These are phyloP conservation scores for Nemania sp. DNA, from an alignment of 2,329 filamentous ascomycete genomes.

Conservation along the genomic window DNA sequence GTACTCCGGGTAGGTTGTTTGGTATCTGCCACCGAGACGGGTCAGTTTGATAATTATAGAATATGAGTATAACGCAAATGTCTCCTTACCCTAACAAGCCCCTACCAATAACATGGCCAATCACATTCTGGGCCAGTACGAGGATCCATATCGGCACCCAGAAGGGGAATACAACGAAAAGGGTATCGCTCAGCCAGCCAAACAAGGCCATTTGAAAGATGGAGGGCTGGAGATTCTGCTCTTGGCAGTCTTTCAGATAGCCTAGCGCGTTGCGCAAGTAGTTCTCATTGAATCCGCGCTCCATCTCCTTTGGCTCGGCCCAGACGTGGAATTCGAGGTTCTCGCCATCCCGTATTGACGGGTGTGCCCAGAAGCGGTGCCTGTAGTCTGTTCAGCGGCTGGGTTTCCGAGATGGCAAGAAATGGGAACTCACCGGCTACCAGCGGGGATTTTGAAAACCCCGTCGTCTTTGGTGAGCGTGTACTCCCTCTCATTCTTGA, in stretches of 20 bases:
- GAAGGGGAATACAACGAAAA: not conserved
- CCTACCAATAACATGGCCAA: too few species aligned
- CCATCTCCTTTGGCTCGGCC: not conserved
- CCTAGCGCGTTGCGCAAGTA: not conserved
- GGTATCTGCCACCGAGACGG: too few species aligned
- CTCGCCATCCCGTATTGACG: not conserved
- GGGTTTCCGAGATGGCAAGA: too few species aligned
- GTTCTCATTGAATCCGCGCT: not conserved
- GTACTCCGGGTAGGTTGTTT: too few species aligned
- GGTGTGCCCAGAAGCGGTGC: conserved; percentile 7
- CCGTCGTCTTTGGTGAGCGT: not conserved
- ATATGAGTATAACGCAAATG: too few species aligned
- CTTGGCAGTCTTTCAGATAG: not conserved
- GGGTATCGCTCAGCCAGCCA: not conserved
- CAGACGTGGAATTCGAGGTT: not conserved
- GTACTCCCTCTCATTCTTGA: not conserved
- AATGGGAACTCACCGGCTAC: too few species aligned
- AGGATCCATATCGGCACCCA: not conserved
- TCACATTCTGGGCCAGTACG: too few species aligned
- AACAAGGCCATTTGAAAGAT: not conserved
- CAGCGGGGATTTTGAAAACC: not conserved
- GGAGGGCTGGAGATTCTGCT: not conserved
- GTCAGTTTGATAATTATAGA: too few species aligned
- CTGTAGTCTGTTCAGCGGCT: not conserved
- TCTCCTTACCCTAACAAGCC: too few species aligned